These are phyloP conservation scores for Lentinus tigrinus DNA, from an alignment of 768 basidiomycete genomes.

Conservation along the genomic window DNA sequence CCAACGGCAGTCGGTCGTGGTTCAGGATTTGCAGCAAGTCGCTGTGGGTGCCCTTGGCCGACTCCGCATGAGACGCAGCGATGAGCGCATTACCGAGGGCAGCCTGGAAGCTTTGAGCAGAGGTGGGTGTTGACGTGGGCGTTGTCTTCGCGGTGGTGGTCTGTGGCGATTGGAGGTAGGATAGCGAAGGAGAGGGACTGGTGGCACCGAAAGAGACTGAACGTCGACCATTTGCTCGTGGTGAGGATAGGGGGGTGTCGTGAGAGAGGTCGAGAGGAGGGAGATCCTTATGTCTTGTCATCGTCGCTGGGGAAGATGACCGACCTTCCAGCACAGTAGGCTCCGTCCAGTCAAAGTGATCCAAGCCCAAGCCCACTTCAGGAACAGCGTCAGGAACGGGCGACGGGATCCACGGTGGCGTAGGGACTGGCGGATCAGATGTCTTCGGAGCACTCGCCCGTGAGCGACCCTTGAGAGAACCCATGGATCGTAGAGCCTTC, in stretches of 20 bases:
- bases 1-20: conserved; percentile 86
- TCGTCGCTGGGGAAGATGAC: conserved; percentile 20
- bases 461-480: conserved; percentile 59
- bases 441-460: not conserved
- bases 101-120: conserved; percentile 42
- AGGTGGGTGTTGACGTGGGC: not conserved
- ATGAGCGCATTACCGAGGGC: conserved; percentile 87
- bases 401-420: conserved; percentile 15
- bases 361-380: conserved; percentile 28
- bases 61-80: conserved; percentile 94
- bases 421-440: conserved; percentile 16
- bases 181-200: conserved; percentile 47
- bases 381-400: conserved; percentile 8
- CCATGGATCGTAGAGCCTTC: conserved; percentile 78
- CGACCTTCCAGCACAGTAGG: conserved; percentile 16
- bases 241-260: conserved; percentile 32
- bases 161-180: conserved; percentile 34
- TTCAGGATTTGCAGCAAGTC: conserved; percentile 93
- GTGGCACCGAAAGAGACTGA: conserved; percentile 65
- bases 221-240: conserved; percentile 56
- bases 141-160: conserved; percentile 36
- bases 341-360: conserved; percentile 48
- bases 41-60: conserved; percentile 84
- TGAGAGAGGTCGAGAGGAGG: conserved; percentile 37
- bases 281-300: conserved; percentile 23